These are phyloP conservation scores for Lepiota venenata DNA, from an alignment of 768 basidiomycete genomes.

Conservation along the genomic window DNA sequence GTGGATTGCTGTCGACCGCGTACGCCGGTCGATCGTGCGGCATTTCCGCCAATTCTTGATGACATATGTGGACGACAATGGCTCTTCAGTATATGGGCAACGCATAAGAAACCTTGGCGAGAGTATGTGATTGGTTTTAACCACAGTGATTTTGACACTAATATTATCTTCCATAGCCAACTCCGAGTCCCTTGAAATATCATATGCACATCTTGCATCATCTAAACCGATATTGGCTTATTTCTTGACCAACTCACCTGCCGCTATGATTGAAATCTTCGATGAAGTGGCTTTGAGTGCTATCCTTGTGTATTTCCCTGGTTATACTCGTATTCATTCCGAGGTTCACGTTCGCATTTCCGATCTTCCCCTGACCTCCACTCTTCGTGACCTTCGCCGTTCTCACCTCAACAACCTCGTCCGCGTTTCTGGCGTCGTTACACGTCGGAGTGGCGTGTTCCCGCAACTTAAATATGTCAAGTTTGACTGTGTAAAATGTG, in stretches of 20 bases:
- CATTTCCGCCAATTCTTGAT: constrained; percentile 96
- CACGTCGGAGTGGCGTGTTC: constrained; percentile 92
- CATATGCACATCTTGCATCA: constrained; percentile 89
- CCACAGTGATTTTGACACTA: background rate
- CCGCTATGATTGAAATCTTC: constrained; percentile 90
- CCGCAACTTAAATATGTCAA: constrained; percentile 99
- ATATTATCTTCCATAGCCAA: constrained; percentile 58
- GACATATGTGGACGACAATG: constrained; percentile 92
- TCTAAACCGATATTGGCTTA: constrained; percentile 96
- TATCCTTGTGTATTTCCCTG: constrained; percentile 93
- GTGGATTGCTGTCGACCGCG: constrained; percentile 94
- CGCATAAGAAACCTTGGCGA: constrained; percentile 93
- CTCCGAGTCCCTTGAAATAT: constrained; percentile 95
- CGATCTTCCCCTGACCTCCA: constrained; percentile 85
- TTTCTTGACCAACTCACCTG: constrained; percentile 93
- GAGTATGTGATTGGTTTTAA: constrained; percentile 49
- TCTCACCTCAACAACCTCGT: constrained; percentile 93
- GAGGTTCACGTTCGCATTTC: constrained; percentile 98
- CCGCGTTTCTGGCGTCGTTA: constrained; percentile 94
- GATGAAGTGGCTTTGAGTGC: constrained; percentile 94
- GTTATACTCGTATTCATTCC: constrained; percentile 95
- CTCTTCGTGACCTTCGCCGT: constrained; percentile 91
- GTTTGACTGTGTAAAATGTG: constrained; percentile 95
- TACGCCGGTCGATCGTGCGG: constrained; percentile 83
- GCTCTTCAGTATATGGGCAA: constrained; percentile 91